Evolutionary conservation across 495 filamentous ascomycete genomes (phyloP), one percentile per base, ranked within the genome.

Genomic region (Talaromyces liani): DNA sequence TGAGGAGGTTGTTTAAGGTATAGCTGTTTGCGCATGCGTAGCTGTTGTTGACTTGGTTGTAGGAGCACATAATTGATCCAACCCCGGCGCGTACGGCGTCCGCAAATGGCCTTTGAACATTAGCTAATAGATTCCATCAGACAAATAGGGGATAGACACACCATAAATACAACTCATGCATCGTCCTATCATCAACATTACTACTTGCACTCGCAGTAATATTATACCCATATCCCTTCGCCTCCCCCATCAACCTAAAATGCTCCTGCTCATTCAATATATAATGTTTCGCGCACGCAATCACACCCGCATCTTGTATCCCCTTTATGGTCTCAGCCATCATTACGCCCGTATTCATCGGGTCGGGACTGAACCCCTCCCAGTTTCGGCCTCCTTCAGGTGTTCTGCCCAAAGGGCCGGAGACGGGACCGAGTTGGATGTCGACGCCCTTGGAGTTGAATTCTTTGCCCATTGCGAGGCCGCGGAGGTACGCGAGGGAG

Each of bases 121-220:
- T 9, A 49, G 45, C 45, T 1, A 6, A 6, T 9, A 0, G 5
- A 9, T 6, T 18, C 22, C n/a, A 18, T 6, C 4, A 49, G 4
- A 49, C n/a, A 2, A 7, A 49, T 22, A 20, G 45, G 16, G 36
- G 36, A 27, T 41, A 41, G 5, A 49, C 16, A 20, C 18, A 49
- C 91, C 91, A 95, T 31, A 89, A 76, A 65, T 95, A 95, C 55
- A 95, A 71, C 69, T 95, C 91, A 69, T 93, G 90, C 65, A 92
- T 70, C 0, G 90, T 86, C 49, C 89, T 77, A 69, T 92, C 91
- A 68, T 92, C 89, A 45, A 76, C 57, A 25, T 73, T 68, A 69
- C 82, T 51, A 66, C 77, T 68, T 22, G 92, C 77, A 2, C 88
- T 71, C 54, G 77, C 80, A 85, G 91, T 94, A 5, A 93, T 80